phyloP scores from a whole-genome alignment of 1,284 basidiomycete genomes.

The Cutaneotrichosporon daszewskae region DNA sequence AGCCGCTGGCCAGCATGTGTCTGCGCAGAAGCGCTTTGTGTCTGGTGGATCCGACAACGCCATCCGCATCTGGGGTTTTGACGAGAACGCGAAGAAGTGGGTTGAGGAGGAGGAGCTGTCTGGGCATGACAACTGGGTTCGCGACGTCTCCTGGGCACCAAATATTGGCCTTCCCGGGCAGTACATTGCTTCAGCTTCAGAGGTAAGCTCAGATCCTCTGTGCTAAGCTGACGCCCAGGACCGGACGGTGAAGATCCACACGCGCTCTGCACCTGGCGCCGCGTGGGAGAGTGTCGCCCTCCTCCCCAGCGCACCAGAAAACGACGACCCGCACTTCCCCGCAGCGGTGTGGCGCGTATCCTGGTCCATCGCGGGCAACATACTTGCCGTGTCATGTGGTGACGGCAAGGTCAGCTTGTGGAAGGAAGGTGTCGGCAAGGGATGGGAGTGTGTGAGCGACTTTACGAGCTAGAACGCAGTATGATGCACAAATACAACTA shows the following conservation, averaged over 20 bases:
- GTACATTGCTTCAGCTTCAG: constrained; percentile 92
- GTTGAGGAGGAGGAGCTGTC: constrained; percentile 79
- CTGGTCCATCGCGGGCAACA: constrained; percentile 94
- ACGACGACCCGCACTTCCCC: constrained; percentile 67
- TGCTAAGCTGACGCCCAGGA: constrained; percentile 53
- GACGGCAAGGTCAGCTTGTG: constrained; percentile 97
- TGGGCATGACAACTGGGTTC: constrained; percentile 94
- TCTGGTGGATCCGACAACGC: constrained; percentile 94
- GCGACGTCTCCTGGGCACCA: constrained; percentile 96
- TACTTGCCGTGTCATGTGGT: constrained; percentile 93
- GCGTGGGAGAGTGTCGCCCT: constrained; percentile 82
- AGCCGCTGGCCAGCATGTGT: constrained; percentile 7
- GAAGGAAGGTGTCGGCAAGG: constrained; percentile 96
- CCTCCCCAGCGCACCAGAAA: constrained; percentile 58
- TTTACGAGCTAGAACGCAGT: constrained; percentile 60
- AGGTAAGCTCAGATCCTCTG: constrained; percentile 52
- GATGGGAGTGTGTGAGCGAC: constrained; percentile 94
- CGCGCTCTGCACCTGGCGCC: constrained; percentile 69
- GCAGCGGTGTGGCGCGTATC: constrained; percentile 96
- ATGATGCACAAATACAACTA: constrained; percentile 16
- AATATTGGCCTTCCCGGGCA: constrained; percentile 90
- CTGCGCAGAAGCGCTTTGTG: constrained; percentile 69
- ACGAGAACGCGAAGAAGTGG: constrained; percentile 59
- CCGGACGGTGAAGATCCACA: constrained; percentile 91
- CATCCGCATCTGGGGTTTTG: constrained; percentile 85